Conservation (phyloP, 1,284 basidiomycete species). For the Gomphus bonarii region DNA sequence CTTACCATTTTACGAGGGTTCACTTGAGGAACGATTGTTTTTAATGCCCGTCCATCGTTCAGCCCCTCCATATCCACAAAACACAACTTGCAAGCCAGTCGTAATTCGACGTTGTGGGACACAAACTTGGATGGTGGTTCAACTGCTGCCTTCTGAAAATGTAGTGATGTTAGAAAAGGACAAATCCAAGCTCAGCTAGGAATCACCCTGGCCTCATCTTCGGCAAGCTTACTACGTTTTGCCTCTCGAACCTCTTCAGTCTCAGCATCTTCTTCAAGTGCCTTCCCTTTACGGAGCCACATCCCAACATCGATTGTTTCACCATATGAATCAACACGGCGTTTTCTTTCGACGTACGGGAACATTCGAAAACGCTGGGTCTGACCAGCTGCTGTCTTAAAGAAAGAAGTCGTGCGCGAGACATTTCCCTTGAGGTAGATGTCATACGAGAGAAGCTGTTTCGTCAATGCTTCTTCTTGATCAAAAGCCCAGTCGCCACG, state of each 20-base stretch:
- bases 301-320: conserved; percentile 90
- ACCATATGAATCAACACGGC: conserved; percentile 90
- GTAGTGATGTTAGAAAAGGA: conserved; percentile 5
- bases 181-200: not conserved
- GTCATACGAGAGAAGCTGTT: conserved; percentile 80
- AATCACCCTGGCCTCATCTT: conserved; percentile 72
- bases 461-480: conserved; percentile 60
- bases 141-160: conserved; percentile 48
- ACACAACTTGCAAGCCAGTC: conserved; percentile 75
- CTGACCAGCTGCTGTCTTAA: conserved; percentile 62
- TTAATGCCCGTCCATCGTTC: conserved; percentile 93
- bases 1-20: conserved; percentile 88
- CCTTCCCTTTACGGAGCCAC: conserved; percentile 85
- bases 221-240: conserved; percentile 56
- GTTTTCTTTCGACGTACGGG: conserved; percentile 89
- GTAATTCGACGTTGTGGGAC: conserved; percentile 61
- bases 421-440: conserved; percentile 95
- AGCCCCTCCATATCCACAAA: conserved; percentile 95
- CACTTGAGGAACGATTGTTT: conserved; percentile 93
- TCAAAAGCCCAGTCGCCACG: conserved; percentile 60
- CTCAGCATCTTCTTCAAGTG: conserved; percentile 81
- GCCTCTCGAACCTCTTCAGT: conserved; percentile 71
- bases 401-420: conserved; percentile 72
- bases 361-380: conserved; percentile 90
- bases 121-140: conserved; percentile 93